A percentile compares a stretch with the other conserved stretches of the same genome.
Conservation (phyloP, 2,329 filamentous ascomycete species). For the Arthrobotrys conoides region DNA sequence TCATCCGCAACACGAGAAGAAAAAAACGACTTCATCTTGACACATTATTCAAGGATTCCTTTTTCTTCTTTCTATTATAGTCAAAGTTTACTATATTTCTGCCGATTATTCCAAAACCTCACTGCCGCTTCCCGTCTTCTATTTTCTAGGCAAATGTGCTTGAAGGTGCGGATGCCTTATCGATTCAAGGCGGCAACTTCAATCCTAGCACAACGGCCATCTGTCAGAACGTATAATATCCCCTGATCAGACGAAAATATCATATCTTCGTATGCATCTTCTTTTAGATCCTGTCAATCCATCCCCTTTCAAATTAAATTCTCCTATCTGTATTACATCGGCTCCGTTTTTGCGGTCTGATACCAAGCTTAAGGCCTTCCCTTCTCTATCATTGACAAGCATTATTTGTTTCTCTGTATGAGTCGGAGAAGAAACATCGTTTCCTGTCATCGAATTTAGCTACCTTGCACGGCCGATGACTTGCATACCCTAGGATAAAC, state of each 20-base stretch:
- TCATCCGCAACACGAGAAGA: slow-evolving; percentile 34
- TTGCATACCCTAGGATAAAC: slow-evolving; percentile 48
- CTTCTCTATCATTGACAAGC: slow-evolving; percentile 17
- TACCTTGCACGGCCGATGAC: slow-evolving; percentile 31
- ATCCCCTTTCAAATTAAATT: slow-evolving; percentile 47
- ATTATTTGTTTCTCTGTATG: slow-evolving; percentile 30
- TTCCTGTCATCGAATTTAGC: slow-evolving; percentile 50
- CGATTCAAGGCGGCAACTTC: slow-evolving; percentile 59
- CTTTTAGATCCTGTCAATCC: slow-evolving; percentile 50
- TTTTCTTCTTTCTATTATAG: slow-evolving; percentile 38
- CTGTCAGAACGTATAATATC: slow-evolving; percentile 58
- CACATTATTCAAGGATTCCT: slow-evolving; percentile 26
- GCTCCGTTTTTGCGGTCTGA: slow-evolving; percentile 26
- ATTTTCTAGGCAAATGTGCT: slow-evolving; percentile 54
- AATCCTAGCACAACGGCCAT: slow-evolving; percentile 54
- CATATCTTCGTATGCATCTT: slow-evolving; percentile 29
- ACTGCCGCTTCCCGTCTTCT: slow-evolving; percentile 39
- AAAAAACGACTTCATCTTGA: slow-evolving; percentile 37
- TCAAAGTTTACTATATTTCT: slow-evolving; percentile 38
- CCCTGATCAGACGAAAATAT: slow-evolving; percentile 52
- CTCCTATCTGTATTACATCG: slow-evolving; percentile 48
- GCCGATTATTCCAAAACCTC: slow-evolving; percentile 57
- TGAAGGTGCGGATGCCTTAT: slow-evolving; percentile 60
- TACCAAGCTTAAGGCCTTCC: slow-evolving; percentile 17
- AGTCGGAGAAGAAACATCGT: slow-evolving; percentile 54